Conservation (phyloP, 148 eudicot genomes). For the Bassia scoparia region DNA sequence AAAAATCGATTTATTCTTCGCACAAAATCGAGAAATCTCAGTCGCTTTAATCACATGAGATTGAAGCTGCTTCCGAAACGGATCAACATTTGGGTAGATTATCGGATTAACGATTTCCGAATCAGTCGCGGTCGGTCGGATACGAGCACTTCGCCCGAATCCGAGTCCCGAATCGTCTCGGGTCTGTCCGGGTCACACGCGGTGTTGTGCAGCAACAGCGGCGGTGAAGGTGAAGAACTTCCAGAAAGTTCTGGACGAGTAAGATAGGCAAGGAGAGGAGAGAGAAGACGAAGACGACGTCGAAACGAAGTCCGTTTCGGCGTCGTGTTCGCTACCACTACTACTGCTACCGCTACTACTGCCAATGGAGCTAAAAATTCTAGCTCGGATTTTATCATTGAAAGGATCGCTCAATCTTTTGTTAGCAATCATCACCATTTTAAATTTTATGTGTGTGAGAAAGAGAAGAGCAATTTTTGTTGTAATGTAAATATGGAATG, state of each 20-base stretch:
- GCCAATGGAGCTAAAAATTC: slow-evolving; percentile 38
- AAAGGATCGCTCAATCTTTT: slow-evolving; percentile 50
- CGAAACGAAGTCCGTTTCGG: slow-evolving; percentile 32
- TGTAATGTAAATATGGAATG: too few relatives aligned
- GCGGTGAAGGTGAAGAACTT: slow-evolving; percentile 19
- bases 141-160: slow-evolving; percentile 27
- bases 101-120: slow-evolving; percentile 24
- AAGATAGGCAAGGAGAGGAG: slow-evolving; percentile 40
- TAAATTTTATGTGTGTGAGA: background rate
- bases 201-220: background rate
- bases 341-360: slow-evolving; percentile 30
- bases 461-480: too few relatives aligned
- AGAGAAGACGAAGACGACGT: slow-evolving; percentile 26
- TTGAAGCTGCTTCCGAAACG: slow-evolving; percentile 32
- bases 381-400: slow-evolving; percentile 42
- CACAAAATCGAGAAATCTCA: slow-evolving; percentile 32
- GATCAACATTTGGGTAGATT: slow-evolving; percentile 33
- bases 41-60: slow-evolving; percentile 39
- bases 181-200: background rate
- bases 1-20: slow-evolving; percentile 28
- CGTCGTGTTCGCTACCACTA: slow-evolving; percentile 73
- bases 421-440: slow-evolving; percentile 38
- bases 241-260: slow-evolving; percentile 51
- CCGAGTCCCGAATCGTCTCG: slow-evolving; percentile 26
- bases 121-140: slow-evolving; percentile 29